phyloP scores from a whole-genome alignment of 148 eudicot species.

The Rheum nobile region DNA sequence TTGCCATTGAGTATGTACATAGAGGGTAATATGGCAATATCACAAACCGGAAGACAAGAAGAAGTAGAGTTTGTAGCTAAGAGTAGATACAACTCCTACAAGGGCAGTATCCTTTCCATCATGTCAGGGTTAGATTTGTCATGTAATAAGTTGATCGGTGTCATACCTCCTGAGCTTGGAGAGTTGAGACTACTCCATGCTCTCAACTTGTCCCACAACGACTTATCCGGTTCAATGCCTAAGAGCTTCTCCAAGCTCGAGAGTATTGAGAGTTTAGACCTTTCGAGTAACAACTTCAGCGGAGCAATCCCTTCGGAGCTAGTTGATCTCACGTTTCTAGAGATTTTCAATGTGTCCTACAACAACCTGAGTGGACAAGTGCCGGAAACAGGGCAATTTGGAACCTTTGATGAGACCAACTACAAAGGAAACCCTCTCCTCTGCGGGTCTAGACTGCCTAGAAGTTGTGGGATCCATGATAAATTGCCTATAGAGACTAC shows the following conservation, averaged over 20 bases:
- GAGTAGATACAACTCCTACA: too few species aligned
- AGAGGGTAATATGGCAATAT: too few species aligned
- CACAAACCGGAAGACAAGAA: too few species aligned
- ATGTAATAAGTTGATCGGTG: too few species aligned
- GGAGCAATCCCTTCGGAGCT: neutral
- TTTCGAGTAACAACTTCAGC: neutral
- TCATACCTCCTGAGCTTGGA: too few species aligned
- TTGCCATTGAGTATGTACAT: too few species aligned
- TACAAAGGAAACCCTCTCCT: slow-evolving; percentile 11
- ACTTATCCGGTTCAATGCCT: slow-evolving; percentile 11
- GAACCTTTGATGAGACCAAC: slow-evolving; percentile 5
- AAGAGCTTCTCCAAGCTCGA: neutral
- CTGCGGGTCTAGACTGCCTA: neutral
- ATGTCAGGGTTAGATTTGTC: too few species aligned
- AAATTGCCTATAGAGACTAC: neutral
- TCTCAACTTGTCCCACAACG: slow-evolving; percentile 14
- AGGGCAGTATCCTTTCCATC: too few species aligned
- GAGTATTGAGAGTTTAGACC: neutral
- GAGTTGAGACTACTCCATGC: too few species aligned
- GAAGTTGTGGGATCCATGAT: neutral
- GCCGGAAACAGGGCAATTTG: neutral
- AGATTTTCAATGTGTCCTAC: slow-evolving; percentile 3
- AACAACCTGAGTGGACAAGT: neutral
- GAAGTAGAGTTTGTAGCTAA: too few species aligned
- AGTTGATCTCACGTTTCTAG: neutral